Percentiles rank a stretch among this genome's conserved stretches.
Evolutionary conservation across 2,329 filamentous ascomycete species (phyloP).

Genomic region (Penicillium sp.): DNA sequence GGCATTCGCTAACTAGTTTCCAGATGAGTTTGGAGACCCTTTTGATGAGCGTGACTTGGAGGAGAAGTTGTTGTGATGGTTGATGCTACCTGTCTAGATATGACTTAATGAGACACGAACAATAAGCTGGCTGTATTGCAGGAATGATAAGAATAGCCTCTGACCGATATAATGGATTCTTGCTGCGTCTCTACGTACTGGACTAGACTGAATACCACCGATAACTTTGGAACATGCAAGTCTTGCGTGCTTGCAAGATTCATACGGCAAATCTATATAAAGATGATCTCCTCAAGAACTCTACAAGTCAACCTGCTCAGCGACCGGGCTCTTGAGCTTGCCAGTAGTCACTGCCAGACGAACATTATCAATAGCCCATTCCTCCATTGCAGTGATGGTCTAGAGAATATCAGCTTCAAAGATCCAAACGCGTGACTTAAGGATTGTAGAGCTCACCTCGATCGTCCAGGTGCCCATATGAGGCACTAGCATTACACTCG

Average conservation of each 20-base stretch:
- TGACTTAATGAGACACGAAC: slow-evolving; percentile 21
- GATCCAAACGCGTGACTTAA: neutral
- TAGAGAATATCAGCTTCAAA: slow-evolving; percentile 16
- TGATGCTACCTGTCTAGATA: slow-evolving; percentile 5
- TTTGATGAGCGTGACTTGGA: slow-evolving; percentile 42
- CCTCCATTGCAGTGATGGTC: slow-evolving; percentile 61
- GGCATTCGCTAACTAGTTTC: slow-evolving; percentile 1
- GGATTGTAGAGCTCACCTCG: slow-evolving; percentile 43
- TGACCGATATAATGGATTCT: neutral
- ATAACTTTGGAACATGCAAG: no score
- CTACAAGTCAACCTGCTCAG: slow-evolving; percentile 58
- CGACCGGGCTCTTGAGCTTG: slow-evolving; percentile 63
- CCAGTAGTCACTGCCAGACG: slow-evolving; percentile 57
- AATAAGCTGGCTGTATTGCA: neutral
- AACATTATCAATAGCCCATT: slow-evolving; percentile 68
- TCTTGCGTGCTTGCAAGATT: neutral
- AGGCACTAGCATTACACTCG: slow-evolving; percentile 67
- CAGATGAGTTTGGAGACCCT: slow-evolving; percentile 45
- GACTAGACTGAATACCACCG: no score
- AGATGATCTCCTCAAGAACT: neutral
- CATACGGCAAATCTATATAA: neutral
- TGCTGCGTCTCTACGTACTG: neutral
- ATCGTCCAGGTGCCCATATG: slow-evolving; percentile 83
- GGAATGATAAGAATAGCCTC: neutral
- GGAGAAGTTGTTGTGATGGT: slow-evolving; percentile 18